Evolutionary conservation across 75 land plant species (phyloP).

Genomic region (Larix kaempferi): DNA sequence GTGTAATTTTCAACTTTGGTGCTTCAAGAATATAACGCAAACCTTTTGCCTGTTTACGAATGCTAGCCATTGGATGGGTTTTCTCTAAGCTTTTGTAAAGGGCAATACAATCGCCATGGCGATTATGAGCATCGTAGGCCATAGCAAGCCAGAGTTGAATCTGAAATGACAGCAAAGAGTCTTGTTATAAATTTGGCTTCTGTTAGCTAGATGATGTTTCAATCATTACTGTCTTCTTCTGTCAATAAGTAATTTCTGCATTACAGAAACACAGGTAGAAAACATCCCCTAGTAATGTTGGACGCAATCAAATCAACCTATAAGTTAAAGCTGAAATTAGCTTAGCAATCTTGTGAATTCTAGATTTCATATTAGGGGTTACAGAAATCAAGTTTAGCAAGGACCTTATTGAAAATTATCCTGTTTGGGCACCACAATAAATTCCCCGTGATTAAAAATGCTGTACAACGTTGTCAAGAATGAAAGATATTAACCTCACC

Average conservation of each 20-base stretch:
- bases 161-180: conserved; percentile 30
- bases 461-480: not conserved
- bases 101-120: conserved; percentile 85
- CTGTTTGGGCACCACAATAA: not conserved
- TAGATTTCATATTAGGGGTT: not conserved
- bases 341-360: not conserved
- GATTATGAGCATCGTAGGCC: conserved; percentile 97
- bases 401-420: not conserved
- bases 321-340: not conserved
- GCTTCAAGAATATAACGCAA: conserved; percentile 96
- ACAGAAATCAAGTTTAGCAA: not conserved
- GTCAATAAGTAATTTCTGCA: conserved; percentile 6
- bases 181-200: not conserved
- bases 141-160: conserved; percentile 99
- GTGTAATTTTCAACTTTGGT: conserved; percentile 89
- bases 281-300: not conserved
- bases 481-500: conserved; percentile 38
- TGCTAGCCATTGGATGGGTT: conserved; percentile 66
- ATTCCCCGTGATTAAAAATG: not conserved
- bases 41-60: conserved; percentile 85
- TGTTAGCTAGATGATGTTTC: not conserved
- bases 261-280: not conserved
- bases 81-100: conserved; percentile 74
- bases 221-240: not conserved
- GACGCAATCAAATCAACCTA: not conserved